These are phyloP conservation scores for Hymenoscyphus repandus DNA, from an alignment of 2,329 filamentous ascomycete genomes.

Conservation along the genomic window DNA sequence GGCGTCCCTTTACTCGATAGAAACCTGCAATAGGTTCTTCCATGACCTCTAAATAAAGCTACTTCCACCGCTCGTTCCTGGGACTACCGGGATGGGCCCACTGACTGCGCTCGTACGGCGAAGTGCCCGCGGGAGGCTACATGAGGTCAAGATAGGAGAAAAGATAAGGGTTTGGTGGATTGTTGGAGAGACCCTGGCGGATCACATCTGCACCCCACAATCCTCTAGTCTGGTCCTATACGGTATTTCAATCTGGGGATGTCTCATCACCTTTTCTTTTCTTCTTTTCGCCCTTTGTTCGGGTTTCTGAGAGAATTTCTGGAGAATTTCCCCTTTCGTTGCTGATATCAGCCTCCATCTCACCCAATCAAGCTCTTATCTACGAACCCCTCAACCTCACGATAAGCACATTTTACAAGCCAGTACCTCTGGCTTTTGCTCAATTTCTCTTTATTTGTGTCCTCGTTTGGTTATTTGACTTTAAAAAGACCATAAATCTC, in stretches of 20 bases:
- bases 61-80: too few relatives aligned
- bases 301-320: conserved; percentile 1
- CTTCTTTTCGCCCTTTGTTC: conserved; percentile 11
- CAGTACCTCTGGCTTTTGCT: background rate
- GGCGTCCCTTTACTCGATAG: conserved; percentile 19
- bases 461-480: background rate
- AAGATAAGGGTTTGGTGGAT: conserved; percentile 22
- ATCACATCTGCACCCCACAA: conserved; percentile 24
- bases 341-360: conserved; percentile 1
- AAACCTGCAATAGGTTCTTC: conserved; percentile 13
- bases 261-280: conserved; percentile 8
- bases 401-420: conserved; percentile 23
- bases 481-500: background rate
- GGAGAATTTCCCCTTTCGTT: background rate
- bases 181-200: conserved; percentile 8
- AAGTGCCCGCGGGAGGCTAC: background rate
- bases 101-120: too few relatives aligned
- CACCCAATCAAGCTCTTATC: conserved; percentile 12
- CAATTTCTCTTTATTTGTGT: conserved; percentile 1
- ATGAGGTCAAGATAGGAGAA: conserved; percentile 8
- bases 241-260: background rate
- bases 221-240: conserved; percentile 6
- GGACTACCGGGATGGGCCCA: too few relatives aligned
- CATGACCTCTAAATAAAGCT: background rate
- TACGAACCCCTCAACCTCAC: conserved; percentile 12